Base-by-base conservation (phyloP, 208 protist species). In the Herpetomonas samuelpessoai region DNA sequence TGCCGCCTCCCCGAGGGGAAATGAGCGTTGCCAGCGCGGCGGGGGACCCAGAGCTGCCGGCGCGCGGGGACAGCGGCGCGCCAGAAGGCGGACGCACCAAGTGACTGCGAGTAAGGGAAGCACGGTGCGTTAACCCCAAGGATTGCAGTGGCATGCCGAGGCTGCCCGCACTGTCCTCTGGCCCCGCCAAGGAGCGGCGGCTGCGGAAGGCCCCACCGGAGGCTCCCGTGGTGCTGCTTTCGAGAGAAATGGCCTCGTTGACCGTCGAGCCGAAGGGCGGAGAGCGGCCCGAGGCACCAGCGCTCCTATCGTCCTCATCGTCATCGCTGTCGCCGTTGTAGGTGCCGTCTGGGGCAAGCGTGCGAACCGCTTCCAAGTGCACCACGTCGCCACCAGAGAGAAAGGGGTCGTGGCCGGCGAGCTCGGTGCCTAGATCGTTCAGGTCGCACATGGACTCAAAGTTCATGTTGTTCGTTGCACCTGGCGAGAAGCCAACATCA, bases 91-190 rank as follows among this genome's bases (percentile, higher is more conserved):
- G 72, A 2, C 71, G 71, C 10, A 73, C 65, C 21, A 86, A 52
- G 51, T 77, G 69, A 29, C 60, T 79, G 68, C 79, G 74, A 52
- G 62, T 82, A 35, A 86, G 54, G 12, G 69, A 82, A 21, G 47
- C 48, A 45, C 79, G 79, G 1, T 31, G 44, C 41, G 47, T 22
- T 9, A 63, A 45, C n/a, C 14, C 62, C 31, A 63, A 18, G 35
- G 35, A 6, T 6, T 6, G 35, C 9, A 41, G 6, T 14, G 14
- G 35, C 35, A 18, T 41, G n/a, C 67, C 62, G 39, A 64, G 49
- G 21, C 45, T 47, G 28, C 51, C 51, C 22, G 31, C 53, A 25
- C 60, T 66, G 44, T 77, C 71, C 22, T 64, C 73, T 10, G 57
- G 51, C 10, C 50, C 62, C 25, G 51, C 57, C 2, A 44, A 62